These are phyloP conservation scores for Pulveroboletus sp. DNA, from an alignment of 768 basidiomycete genomes.

Conservation along the genomic window DNA sequence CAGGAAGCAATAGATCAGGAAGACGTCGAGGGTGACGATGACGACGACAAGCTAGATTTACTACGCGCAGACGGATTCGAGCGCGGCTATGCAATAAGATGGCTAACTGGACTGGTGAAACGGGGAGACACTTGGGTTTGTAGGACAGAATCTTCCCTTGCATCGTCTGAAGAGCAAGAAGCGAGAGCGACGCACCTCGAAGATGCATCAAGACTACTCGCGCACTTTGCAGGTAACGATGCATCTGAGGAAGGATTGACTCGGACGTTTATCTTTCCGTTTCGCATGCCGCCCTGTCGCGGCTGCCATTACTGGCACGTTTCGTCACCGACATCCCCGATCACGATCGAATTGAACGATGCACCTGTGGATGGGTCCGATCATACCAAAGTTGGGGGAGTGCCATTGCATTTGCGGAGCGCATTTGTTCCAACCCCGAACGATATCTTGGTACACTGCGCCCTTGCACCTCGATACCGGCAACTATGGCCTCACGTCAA, in stretches of 20 bases:
- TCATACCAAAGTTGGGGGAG: conserved; percentile 87
- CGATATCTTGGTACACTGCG: conserved; percentile 32
- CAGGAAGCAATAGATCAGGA: conserved; percentile 5
- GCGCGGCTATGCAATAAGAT: conserved; percentile 61
- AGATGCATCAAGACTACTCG: conserved; percentile 53
- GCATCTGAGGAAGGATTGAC: conserved; percentile 41
- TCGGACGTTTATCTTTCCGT: conserved; percentile 50
- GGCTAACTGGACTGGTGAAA: conserved; percentile 68
- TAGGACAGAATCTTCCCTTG: conserved; percentile 12
- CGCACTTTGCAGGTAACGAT: conserved; percentile 42
- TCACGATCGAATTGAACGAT: conserved; percentile 63
- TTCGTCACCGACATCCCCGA: background rate
- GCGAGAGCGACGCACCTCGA: conserved; percentile 46
- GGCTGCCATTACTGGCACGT: background rate
- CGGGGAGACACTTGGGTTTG: conserved; percentile 51
- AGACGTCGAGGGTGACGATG: background rate
- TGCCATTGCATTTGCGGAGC: conserved; percentile 64
- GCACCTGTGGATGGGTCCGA: conserved; percentile 58
- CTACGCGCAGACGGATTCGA: conserved; percentile 64
- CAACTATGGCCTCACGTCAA: background rate
- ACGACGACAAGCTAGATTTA: conserved; percentile 34
- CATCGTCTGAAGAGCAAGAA: conserved; percentile 34
- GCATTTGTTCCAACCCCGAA: conserved; percentile 48
- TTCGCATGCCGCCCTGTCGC: conserved; percentile 10
- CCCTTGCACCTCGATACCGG: background rate